Evolutionary conservation across 768 basidiomycete species (phyloP), one percentile per base, ranked within the genome.

Genomic region (Leccinum disarticulatum): DNA sequence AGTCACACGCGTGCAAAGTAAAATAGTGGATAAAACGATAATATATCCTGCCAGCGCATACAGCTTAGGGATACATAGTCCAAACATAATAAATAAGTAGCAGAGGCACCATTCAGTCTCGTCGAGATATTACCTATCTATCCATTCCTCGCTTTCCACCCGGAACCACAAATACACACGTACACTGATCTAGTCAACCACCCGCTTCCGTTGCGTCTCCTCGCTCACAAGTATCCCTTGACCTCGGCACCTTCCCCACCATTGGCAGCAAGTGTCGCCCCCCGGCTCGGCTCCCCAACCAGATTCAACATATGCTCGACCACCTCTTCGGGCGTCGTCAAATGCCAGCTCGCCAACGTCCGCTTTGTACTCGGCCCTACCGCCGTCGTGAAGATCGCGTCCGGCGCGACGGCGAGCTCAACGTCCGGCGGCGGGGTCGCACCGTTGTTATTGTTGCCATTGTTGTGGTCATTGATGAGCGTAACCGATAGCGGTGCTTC

Each of bases 301-400:
- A 93, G 76, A 41, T 82, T 74, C 55, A 91, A 72, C 81, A 95
- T 84, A 64, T 89, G 84, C 8, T 90, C 90, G 25, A 96, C 85
- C 60, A 96, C 84, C 77, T 95, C 94, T 55, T 84, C 84, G 14
- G 95, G 91, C 50, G 87, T 86, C 60, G 91, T 93, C 55, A 97
- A 89, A 74, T 97, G 95, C 93, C 93, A 96, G 50, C 83, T 84
- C 19, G 94, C 95, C 53, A 95, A 77, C 52, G 95, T 98, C 66
- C 91, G 84, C 78, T 96, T 96, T 68, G 83, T 86, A 66, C 87
- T 87, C 61, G 91, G 90, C 1, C 95, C 95, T n/a, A 98, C 93
- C 30, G 93, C 90, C 6, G 93, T 93, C 22, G 95, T 92, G 80
- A 96, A 98, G 48, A 96, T 79, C 25, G 82, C 85, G 6, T 91